Evolutionary conservation across 805 yeast species (phyloP).

Genomic region (Saccharomycopsis fodiens): DNA sequence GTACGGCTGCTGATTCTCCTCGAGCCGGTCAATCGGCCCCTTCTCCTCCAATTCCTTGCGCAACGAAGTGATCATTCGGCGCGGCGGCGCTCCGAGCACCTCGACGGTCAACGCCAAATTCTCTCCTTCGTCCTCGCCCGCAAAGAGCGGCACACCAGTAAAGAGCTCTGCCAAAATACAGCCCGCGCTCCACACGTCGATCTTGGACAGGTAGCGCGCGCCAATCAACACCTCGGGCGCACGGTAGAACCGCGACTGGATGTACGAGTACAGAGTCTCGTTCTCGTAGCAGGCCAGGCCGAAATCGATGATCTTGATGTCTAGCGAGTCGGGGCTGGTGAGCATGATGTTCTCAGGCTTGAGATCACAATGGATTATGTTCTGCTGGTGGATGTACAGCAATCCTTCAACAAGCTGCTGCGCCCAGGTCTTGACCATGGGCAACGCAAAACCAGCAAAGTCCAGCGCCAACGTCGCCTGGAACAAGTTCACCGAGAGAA

Average conservation of each 20-base stretch:
- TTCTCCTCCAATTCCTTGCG: constrained; percentile 31
- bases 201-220: constrained; percentile 65
- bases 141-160: constrained; percentile 78
- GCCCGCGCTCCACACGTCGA: constrained; percentile 90
- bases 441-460: constrained; percentile 41
- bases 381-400: constrained; percentile 44
- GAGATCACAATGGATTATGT: constrained; percentile 74
- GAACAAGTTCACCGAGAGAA: constrained; percentile 58
- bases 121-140: constrained; percentile 77
- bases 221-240: constrained; percentile 76
- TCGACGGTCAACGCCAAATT: constrained; percentile 68
- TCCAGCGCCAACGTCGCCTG: constrained; percentile 45
- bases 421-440: constrained; percentile 38
- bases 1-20: constrained; percentile 13
- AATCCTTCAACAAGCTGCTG: constrained; percentile 53
- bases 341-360: constrained; percentile 82
- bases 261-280: constrained; percentile 72
- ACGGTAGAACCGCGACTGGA: constrained; percentile 73
- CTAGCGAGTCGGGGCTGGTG: constrained; percentile 32
- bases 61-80: constrained; percentile 31
- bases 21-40: constrained; percentile 30
- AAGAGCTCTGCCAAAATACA: constrained; percentile 84
- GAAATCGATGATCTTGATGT: constrained; percentile 70
- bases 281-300: constrained; percentile 59
- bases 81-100: constrained; percentile 76